Conservation (phyloP, 306 rosid genomes). For the Trifolium repens region DNA sequence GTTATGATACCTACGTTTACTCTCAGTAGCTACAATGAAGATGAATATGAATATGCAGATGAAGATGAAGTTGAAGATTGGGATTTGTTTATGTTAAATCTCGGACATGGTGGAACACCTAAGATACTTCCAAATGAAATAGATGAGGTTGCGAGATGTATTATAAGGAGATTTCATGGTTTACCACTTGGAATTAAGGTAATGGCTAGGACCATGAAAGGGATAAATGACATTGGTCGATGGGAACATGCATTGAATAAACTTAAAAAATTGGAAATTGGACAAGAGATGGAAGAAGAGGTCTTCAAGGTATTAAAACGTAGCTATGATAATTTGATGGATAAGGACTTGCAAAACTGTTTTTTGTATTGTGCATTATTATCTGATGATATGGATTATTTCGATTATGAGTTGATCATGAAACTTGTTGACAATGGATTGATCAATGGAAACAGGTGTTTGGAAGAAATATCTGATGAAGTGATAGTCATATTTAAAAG, state of each 20-base stretch:
- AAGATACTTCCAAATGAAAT: background rate
- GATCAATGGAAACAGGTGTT: constrained; percentile 3
- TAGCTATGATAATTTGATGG: constrained; percentile 33
- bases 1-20: background rate
- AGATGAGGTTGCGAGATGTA: background rate
- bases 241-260: constrained; percentile 10
- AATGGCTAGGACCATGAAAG: too few species aligned
- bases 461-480: constrained; percentile 3
- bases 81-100: constrained; percentile 32
- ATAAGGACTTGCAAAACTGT: background rate
- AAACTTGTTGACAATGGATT: background rate
- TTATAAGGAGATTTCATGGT: too few species aligned
- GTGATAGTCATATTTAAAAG: background rate
- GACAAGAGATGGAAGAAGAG: constrained; percentile 27
- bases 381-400: background rate
- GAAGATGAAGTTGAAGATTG: background rate
- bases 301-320: constrained; percentile 27
- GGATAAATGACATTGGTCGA: too few species aligned
- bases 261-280: background rate
- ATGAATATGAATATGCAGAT: too few species aligned
- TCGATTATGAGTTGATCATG: background rate
- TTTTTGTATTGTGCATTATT: constrained; percentile 29
- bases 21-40: background rate
- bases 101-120: background rate
- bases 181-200: too few species aligned